Conservation (phyloP, 1,284 basidiomycete genomes). For the Apiotrichum porosum region DNA sequence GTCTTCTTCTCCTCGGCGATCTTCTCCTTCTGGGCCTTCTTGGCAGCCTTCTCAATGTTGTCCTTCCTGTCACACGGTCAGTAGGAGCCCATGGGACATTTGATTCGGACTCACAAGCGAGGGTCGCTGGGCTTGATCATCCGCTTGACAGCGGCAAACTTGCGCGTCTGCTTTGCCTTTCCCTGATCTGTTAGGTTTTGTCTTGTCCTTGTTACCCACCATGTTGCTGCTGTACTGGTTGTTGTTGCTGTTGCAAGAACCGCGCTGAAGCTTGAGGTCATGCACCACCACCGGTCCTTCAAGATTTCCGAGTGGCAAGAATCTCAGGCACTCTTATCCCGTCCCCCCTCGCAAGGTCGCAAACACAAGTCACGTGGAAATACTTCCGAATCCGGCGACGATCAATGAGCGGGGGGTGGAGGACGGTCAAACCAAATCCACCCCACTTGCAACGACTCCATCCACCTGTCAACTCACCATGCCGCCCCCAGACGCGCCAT, state of each 20-base stretch:
- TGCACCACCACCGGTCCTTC: not conserved
- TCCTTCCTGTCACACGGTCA: slow-evolving; percentile 48
- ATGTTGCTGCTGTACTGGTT: not conserved
- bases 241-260: not conserved
- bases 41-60: slow-evolving; percentile 51
- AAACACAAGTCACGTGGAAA: too few relatives aligned
- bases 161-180: slow-evolving; percentile 90
- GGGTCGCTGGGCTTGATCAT: slow-evolving; percentile 93
- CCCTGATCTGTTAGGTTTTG: slow-evolving; percentile 55
- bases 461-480: slow-evolving; percentile 9
- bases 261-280: too few relatives aligned
- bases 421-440: not conserved
- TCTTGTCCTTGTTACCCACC: not conserved
- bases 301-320: slow-evolving; percentile 14
- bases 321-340: too few relatives aligned
- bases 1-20: slow-evolving; percentile 49
- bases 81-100: slow-evolving; percentile 8
- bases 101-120: slow-evolving; percentile 74
- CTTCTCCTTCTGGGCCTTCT: slow-evolving; percentile 50
- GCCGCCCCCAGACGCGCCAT: slow-evolving; percentile 16
- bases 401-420: not conserved
- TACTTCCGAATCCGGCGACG: not conserved
- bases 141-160: slow-evolving; percentile 92
- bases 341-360: too few relatives aligned
- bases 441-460: slow-evolving; percentile 1